Percentiles rank a stretch among this genome's conserved stretches.
These are phyloP conservation scores for Miamiensis avidus DNA, from an alignment of 169 alveolate genomes.

Conservation along the genomic window DNA sequence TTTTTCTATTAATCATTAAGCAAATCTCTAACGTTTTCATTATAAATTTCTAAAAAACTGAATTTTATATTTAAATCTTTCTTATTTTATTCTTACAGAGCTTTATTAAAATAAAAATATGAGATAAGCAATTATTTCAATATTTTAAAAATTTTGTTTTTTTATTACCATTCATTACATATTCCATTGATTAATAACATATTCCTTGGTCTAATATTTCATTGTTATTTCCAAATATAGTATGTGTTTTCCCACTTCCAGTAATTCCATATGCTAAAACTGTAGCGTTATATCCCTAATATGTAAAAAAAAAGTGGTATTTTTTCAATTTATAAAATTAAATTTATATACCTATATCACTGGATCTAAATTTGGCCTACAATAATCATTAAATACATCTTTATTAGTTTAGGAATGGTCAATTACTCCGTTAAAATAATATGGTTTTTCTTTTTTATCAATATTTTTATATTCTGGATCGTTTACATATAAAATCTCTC, in stretches of 20 bases:
- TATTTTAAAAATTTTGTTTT: not conserved
- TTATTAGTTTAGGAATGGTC: conserved; percentile 30
- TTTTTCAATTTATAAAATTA: too few relatives aligned
- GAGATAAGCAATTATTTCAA: conserved; percentile 3
- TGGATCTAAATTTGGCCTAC: too few relatives aligned
- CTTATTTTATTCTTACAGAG: too few relatives aligned
- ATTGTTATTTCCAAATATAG: conserved; percentile 41
- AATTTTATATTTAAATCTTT: conserved; percentile 44
- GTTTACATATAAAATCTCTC: not conserved
- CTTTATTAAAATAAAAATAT: conserved; percentile 18
- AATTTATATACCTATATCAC: too few relatives aligned
- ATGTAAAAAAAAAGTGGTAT: conserved; percentile 12
- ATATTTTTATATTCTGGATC: conserved; percentile 19
- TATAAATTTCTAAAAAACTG: conserved; percentile 79
- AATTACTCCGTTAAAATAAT: conserved; percentile 46
- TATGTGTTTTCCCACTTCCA: conserved; percentile 45
- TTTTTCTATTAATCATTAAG: conserved; percentile 61
- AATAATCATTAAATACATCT: conserved; percentile 34
- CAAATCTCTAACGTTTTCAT: conserved; percentile 81
- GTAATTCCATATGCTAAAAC: conserved; percentile 48
- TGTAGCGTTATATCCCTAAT: conserved; percentile 41
- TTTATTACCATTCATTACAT: not conserved
- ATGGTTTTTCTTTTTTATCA: conserved; percentile 35
- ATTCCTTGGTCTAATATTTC: conserved; percentile 3
- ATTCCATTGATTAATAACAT: not conserved